A percentile compares a stretch with the other conserved stretches of the same genome.
Evolutionary conservation across 2,329 filamentous ascomycete genomes (phyloP).

Genomic region (Colletotrichum higginsianum): DNA sequence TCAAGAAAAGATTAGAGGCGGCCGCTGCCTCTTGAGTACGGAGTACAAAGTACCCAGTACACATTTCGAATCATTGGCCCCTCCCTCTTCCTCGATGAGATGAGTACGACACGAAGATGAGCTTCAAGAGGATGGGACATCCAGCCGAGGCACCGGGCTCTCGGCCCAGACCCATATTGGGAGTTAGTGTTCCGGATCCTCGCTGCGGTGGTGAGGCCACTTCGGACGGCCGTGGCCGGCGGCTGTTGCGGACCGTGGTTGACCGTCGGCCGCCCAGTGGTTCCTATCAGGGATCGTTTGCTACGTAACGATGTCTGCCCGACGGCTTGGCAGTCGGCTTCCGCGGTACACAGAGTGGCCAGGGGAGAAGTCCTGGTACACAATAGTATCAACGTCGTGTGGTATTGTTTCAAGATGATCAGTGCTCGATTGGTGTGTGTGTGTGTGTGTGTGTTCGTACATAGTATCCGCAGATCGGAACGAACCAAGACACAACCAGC

Average conservation of each 20-base stretch:
- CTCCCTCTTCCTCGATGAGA: not conserved
- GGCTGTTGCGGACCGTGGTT: constrained; percentile 20
- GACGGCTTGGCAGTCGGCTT: constrained; percentile 2
- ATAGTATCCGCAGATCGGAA: too few relatives aligned
- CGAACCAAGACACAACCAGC: not conserved
- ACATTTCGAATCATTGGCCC: too few relatives aligned
- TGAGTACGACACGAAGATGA: not conserved
- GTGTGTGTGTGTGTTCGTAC: not conserved
- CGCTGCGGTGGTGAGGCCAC: not conserved
- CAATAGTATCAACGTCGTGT: not conserved
- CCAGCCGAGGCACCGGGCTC: constrained; percentile 1
- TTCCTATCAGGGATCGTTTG: not conserved
- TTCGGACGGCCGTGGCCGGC: constrained; percentile 17
- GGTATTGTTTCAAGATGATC: constrained; percentile 4
- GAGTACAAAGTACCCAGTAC: too few relatives aligned
- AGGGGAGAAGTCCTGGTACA: not conserved
- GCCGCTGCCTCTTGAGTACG: not conserved
- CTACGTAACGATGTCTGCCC: constrained; percentile 4
- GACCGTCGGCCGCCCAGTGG: constrained; percentile 17
- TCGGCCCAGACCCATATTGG: not conserved
- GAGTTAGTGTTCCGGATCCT: not conserved
- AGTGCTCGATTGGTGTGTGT: constrained; percentile 7
- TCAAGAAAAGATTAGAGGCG: constrained; percentile 10
- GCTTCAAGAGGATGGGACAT: not conserved
- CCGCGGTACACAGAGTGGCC: not conserved